Conservation (phyloP, 331 rosid genomes). For the Telfairia occidentalis region DNA sequence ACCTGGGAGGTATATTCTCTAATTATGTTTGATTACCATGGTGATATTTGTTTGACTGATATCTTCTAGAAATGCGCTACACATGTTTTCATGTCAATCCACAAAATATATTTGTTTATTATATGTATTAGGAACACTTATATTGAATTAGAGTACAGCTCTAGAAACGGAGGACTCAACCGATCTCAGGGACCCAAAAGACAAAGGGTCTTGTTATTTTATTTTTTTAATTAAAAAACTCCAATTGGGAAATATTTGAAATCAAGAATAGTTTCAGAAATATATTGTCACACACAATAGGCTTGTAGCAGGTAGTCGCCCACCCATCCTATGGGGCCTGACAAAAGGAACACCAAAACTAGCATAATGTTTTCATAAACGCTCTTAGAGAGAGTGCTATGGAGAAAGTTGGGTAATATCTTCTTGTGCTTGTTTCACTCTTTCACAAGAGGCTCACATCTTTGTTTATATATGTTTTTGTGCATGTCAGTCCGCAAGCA, state of each 20-base stretch:
- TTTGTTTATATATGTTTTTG: neutral
- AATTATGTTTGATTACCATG: neutral
- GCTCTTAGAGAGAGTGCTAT: neutral
- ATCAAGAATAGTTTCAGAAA: neutral
- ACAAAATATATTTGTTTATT: neutral
- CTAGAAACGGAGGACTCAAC: neutral
- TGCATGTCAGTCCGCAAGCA: conserved; percentile 51
- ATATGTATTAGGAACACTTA: neutral
- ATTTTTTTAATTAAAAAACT: neutral
- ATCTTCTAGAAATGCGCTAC: neutral
- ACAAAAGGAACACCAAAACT: neutral
- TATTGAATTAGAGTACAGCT: neutral
- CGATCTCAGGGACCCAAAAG: neutral
- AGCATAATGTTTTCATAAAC: neutral
- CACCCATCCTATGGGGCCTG: neutral
- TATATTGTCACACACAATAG: neutral
- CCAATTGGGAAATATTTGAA: neutral
- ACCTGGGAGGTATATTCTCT: conserved; percentile 70
- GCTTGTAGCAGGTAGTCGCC: conserved; percentile 1
- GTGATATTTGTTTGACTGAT: neutral
- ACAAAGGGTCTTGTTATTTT: neutral
- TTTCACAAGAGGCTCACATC: neutral
- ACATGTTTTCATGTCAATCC: neutral
- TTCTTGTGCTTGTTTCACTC: neutral
- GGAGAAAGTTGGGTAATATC: neutral